Base-by-base conservation (phyloP, 169 alveolate species). In the Eimeria falciformis region DNA sequence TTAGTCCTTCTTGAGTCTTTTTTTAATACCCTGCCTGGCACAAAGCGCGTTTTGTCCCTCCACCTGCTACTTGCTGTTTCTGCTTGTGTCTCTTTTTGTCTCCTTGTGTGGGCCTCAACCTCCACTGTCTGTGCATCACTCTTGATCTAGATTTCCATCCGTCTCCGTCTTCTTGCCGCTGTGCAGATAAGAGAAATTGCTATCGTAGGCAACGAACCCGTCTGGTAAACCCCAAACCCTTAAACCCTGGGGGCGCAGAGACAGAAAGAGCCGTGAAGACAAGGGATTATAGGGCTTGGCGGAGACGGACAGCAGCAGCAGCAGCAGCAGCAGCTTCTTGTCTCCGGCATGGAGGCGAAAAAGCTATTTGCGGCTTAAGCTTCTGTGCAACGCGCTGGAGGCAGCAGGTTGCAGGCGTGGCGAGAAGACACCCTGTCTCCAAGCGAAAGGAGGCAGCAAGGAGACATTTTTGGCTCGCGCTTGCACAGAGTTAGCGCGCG, bases 181-280 rank as follows among this genome's bases (percentile, higher is more conserved):
- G 40, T 5, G 25, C 91, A 83, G 91, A 65, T 83, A 23, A 50
- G 68, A 18, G 91, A 83, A 40, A 58, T 83, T 14, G 91, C 91
- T 29, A 83, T 83, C 27, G 50, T 83, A 17, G 91, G 91, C 66
- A 83, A 73, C 68, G 82, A 83, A 21, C 62, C 91, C 21, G 79
- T 83, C 18, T 83, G 79, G 91, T 83, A 50, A 62, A 14, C 71
- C 27, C 58, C 14, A 50, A 50, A 50, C 58, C 58, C 58, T 50
- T n/a, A 50, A 50, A 50, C 58, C 58, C 58, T 50, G 21, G 58
- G 27, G 25, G 33, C 71, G 71, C 18, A n/a, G 33, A n/a, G 21
- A 21, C 33, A 58, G 71, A 7, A n/a, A 14, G 21, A 50, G 58
- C 58, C 21, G 58, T 27, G 27, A 27, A 5, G 27, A 62, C 73